A percentile compares a stretch with the other conserved stretches of the same genome.
Evolutionary conservation across 192 early-diverging fungal species (phyloP).

Genomic region (Mortierella claussenii): DNA sequence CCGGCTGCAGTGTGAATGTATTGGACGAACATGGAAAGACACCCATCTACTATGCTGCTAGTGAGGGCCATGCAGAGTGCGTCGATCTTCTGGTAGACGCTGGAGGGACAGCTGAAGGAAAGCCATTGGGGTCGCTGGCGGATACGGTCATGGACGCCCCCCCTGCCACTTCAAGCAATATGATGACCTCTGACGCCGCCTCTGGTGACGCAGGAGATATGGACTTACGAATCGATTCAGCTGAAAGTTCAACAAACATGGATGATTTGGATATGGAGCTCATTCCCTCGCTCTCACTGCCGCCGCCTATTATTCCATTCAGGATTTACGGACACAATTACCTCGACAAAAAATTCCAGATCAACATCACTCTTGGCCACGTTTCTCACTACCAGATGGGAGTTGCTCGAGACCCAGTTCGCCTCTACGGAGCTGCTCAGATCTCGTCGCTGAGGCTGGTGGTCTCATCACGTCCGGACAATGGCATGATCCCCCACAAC

Average conservation of each 20-base stretch:
- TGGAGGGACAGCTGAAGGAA: constrained; percentile 51
- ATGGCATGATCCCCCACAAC: constrained; percentile 88
- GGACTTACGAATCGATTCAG: constrained; percentile 3
- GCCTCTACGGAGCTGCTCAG: constrained; percentile 67
- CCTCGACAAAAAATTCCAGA: constrained; percentile 86
- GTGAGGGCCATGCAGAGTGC: constrained; percentile 89
- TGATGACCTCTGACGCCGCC: constrained; percentile 1
- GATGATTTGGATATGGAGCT: constrained; percentile 83
- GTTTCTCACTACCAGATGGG: constrained; percentile 15
- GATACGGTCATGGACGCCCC: constrained; percentile 26
- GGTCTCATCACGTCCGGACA: constrained; percentile 86
- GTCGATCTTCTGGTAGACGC: constrained; percentile 80
- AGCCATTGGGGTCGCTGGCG: not conserved
- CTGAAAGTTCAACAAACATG: constrained; percentile 41
- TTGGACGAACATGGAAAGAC: constrained; percentile 87
- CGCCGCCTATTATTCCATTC: constrained; percentile 98
- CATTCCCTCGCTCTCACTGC: constrained; percentile 92
- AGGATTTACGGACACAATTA: constrained; percentile 98
- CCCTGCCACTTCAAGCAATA: not conserved
- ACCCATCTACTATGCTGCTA: constrained; percentile 90
- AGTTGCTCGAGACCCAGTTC: constrained; percentile 56
- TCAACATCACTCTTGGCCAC: constrained; percentile 79
- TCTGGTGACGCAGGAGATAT: not conserved
- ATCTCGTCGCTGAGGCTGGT: constrained; percentile 86
- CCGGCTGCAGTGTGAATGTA: constrained; percentile 76